Base-by-base conservation (phyloP, 2,329 filamentous ascomycete species). In the Xylaria sp. region DNA sequence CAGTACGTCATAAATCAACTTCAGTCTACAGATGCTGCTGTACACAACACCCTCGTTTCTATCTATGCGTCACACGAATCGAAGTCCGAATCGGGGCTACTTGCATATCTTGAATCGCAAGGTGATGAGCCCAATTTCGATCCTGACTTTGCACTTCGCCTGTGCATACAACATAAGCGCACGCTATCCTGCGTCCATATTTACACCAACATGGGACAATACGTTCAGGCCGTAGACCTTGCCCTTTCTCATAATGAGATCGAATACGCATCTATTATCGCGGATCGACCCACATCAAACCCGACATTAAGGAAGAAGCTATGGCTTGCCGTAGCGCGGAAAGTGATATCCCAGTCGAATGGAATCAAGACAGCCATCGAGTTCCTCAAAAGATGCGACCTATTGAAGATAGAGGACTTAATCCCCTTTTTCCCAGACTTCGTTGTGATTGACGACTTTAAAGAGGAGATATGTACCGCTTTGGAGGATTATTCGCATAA, bases 351-450 rank as follows among this genome's bases (percentile, higher is more conserved):
- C 0, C 90, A 94, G 71, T 92, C 90, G 6, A 91, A 92, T 67
- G 93, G 93, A 60, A 97, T 98, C 85, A 97, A 93, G 81, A 88
- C 91, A 38, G 96, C 96, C 2, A 97, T 99, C 73, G 93, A 97
- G 70, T 97, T 99, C 77, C 86, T 98, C 13, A 93, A 93, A 74
- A 90, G 93, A 10, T 97, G 95, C 79, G 94, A 97, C 69, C 86
- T 98, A 13, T 88, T 99, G 58, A 91, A 92, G 71, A 99, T 99
- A 71, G 96, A 99, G 81, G 96, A 99, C 76, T 83, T 99, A 36
- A 98, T 99, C 48, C 96, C 96, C 0, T 97, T 99, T 84, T 99
- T 99, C 82, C 96, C 96, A 0, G 96, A 99, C 79, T 99, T 99
- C 78, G 94, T 98, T 28, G 92, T 98, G 60, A 98, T 99, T 70